Base-by-base conservation (phyloP, 2,329 filamentous ascomycete genomes). In the Chaetomiaceae sp. region DNA sequence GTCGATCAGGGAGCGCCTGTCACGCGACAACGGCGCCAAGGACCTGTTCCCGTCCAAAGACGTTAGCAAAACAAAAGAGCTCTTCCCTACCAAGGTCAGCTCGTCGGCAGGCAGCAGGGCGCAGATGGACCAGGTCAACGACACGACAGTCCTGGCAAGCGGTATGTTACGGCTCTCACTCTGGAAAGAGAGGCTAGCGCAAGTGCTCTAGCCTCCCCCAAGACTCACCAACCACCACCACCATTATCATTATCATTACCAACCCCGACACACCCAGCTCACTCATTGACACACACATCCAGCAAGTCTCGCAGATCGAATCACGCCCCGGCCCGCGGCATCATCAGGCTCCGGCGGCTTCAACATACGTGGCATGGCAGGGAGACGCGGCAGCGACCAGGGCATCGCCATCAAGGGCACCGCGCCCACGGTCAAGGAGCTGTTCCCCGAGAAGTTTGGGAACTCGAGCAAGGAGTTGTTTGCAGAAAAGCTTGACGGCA, bases 381-480 rank as follows among this genome's bases (percentile, higher is more conserved):
- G 65, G 45, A 73, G 75, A 54, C 70, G 70, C 23, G 66, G 69
- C 30, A 64, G 68, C 13, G 70, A 73, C 25, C 70, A 70, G 20
- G 81, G 77, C 1, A 77, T 88, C 55, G 72, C 75, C 10, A 89
- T 89, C 65, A 89, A 86, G 63, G 86, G 86, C 2, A 72, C 74
- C 2, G 81, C 80, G 10, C 72, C 68, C 60, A 73, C 62, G 6
- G 77, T 75, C 2, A 83, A 79, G 57, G 86, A 90, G 65, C 66
- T 90, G 17, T 89, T 89, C 60, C 86, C 86, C 0, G 74, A 75
- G 14, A 85, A 81, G 57, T 78, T 82, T 39, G 73, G 72, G 21
- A 65, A 88, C 62, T 68, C 76, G 2, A 81, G 80, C 44, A 89
- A 87, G 66, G 86, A 90, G 63, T 66, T 89, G 14, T 87, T 89